phyloP scores from a whole-genome alignment of 1,284 basidiomycete species.

The Lentinula novae-zelandiae region DNA sequence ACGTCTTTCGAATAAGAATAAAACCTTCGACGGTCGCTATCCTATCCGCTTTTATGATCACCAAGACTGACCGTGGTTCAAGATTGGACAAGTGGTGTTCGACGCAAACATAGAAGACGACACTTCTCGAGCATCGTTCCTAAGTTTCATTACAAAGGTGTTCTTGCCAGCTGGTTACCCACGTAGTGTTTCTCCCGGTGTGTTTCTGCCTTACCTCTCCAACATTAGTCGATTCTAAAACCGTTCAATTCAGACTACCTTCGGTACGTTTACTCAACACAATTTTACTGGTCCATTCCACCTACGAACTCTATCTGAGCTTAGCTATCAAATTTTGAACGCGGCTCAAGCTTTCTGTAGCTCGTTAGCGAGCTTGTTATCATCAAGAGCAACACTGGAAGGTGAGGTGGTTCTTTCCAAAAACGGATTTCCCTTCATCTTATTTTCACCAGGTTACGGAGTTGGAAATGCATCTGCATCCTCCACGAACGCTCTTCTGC shows the following conservation, averaged over 20 bases:
- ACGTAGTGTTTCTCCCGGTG: constrained; percentile 55
- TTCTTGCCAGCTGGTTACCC: constrained; percentile 64
- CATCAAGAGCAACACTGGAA: constrained; percentile 66
- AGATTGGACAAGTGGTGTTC: neutral
- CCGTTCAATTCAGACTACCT: constrained; percentile 26
- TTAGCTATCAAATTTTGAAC: constrained; percentile 61
- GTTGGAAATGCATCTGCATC: constrained; percentile 64
- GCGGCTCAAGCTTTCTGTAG: constrained; percentile 68
- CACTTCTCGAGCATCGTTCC: neutral
- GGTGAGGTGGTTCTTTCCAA: constrained; percentile 30
- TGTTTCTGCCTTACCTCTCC: constrained; percentile 5
- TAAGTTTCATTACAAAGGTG: constrained; percentile 38
- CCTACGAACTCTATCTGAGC: neutral
- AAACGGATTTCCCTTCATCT: neutral
- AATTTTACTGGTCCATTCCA: neutral
- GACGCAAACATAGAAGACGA: neutral
- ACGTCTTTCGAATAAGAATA: neutral
- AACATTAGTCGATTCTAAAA: neutral
- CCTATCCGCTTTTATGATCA: neutral
- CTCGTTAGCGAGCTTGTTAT: constrained; percentile 56
- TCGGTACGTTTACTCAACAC: constrained; percentile 14
- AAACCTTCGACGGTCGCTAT: neutral
- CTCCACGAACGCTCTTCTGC: constrained; percentile 58
- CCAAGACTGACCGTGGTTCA: neutral
- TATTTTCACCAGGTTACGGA: constrained; percentile 48